phyloP scores from a whole-genome alignment of 768 basidiomycete species.

The Phanerochaete carnosa region DNA sequence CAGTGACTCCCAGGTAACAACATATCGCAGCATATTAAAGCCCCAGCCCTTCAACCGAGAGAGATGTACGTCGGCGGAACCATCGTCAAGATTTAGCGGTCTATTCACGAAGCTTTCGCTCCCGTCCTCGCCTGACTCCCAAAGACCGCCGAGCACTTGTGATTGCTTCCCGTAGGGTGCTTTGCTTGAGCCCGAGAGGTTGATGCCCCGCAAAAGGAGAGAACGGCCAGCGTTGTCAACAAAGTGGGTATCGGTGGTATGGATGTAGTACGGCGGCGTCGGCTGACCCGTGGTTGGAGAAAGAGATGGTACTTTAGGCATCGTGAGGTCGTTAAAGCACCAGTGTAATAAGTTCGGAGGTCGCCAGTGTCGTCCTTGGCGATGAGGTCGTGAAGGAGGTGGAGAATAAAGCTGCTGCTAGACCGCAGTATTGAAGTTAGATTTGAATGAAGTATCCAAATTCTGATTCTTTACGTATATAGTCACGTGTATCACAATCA shows the following conservation, averaged over 20 bases:
- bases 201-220: conserved; percentile 88
- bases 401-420: no score
- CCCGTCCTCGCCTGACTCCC: conserved; percentile 72
- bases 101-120: conserved; percentile 69
- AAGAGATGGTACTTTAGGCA: conserved; percentile 53
- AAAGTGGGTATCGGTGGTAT: conserved; percentile 66
- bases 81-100: conserved; percentile 83
- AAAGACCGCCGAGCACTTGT: conserved; percentile 69
- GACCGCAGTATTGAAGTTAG: no score
- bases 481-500: no score
- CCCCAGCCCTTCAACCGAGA: conserved; percentile 90
- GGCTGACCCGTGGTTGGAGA: conserved; percentile 58
- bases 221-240: conserved; percentile 74
- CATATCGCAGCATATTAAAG: conserved; percentile 81
- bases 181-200: conserved; percentile 88
- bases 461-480: no score
- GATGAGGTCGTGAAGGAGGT: neutral
- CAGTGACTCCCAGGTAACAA: conserved; percentile 92
- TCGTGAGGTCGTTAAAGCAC: conserved; percentile 17
- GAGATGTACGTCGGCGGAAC: conserved; percentile 82
- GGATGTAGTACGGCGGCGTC: conserved; percentile 49
- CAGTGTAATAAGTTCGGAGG: neutral
- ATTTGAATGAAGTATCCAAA: no score
- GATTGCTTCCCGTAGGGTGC: conserved; percentile 72
- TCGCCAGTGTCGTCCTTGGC: neutral